Percentiles rank a stretch among this genome's conserved stretches.
Conservation (phyloP, 176 grass and related monocot genomes). For the Eragrostis nindensis region DNA sequence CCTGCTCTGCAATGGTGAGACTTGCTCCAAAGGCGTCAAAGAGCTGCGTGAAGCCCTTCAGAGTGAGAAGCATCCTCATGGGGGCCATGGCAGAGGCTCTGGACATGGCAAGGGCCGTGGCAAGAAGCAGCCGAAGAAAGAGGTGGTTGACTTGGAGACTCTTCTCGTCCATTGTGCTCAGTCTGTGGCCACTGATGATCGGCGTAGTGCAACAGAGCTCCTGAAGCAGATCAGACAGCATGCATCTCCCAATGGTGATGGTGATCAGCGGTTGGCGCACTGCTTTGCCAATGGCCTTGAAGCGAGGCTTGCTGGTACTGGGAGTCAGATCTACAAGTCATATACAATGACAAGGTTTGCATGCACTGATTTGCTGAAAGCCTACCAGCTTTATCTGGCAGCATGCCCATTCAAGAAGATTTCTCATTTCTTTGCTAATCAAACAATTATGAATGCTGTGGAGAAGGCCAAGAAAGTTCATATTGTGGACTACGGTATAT, state of each 20-base stretch:
- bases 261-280: slow-evolving; percentile 70
- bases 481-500: slow-evolving; percentile 81
- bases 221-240: slow-evolving; percentile 91
- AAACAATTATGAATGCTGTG: slow-evolving; percentile 72
- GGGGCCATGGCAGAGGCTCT: not conserved
- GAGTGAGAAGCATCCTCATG: slow-evolving; percentile 48
- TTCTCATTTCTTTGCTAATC: slow-evolving; percentile 85
- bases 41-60: slow-evolving; percentile 64
- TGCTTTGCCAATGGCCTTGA: slow-evolving; percentile 88
- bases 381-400: slow-evolving; percentile 77
- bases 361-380: slow-evolving; percentile 75
- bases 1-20: slow-evolving; percentile 71
- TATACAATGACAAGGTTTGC: slow-evolving; percentile 43
- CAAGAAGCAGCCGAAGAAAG: slow-evolving; percentile 76
- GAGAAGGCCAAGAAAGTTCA: slow-evolving; percentile 76
- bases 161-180: slow-evolving; percentile 88
- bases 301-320: slow-evolving; percentile 83
- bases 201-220: slow-evolving; percentile 58
- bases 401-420: slow-evolving; percentile 92
- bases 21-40: slow-evolving; percentile 63
- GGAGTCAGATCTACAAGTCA: slow-evolving; percentile 80
- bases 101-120: slow-evolving; percentile 58
- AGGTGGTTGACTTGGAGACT: slow-evolving; percentile 78
- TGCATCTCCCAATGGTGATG: slow-evolving; percentile 58
- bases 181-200: slow-evolving; percentile 69